Evolutionary conservation across 2,329 filamentous ascomycete species (phyloP).

Genomic region (Xylaria sp.): DNA sequence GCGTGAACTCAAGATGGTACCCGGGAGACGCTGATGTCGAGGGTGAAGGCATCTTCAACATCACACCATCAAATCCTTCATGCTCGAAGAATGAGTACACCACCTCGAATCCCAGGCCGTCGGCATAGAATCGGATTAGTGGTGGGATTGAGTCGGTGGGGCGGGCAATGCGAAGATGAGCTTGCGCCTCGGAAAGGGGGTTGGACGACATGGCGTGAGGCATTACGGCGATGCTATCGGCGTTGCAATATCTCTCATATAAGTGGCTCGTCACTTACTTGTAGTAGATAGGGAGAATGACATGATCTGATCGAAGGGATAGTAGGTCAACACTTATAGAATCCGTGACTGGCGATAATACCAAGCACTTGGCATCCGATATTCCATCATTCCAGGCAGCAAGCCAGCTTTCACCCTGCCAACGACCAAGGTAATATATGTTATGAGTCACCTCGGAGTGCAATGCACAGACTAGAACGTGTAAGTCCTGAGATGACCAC

Average conservation of each 20-base stretch:
- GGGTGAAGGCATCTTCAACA: slow-evolving; percentile 5
- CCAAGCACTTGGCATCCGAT: too few species aligned
- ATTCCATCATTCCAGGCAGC: too few species aligned
- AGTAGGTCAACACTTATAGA: too few species aligned
- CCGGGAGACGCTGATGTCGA: slow-evolving; percentile 1
- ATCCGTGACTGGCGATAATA: not conserved
- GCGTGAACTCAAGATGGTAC: slow-evolving; percentile 20
- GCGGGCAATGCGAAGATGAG: slow-evolving; percentile 16
- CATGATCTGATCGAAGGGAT: too few species aligned
- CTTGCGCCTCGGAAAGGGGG: slow-evolving; percentile 10
- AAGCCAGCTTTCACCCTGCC: too few species aligned
- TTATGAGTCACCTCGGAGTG: too few species aligned
- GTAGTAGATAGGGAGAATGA: too few species aligned
- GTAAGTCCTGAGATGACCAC: too few species aligned
- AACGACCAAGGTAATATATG: too few species aligned
- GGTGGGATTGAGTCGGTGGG: slow-evolving; percentile 16
- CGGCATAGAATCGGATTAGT: slow-evolving; percentile 17
- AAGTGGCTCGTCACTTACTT: too few species aligned
- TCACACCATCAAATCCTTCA: slow-evolving; percentile 16
- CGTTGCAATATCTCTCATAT: not conserved
- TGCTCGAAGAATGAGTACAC: slow-evolving; percentile 8
- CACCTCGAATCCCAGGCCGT: slow-evolving; percentile 15
- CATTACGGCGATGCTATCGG: not conserved
- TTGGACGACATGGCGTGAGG: not conserved
- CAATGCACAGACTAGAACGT: too few species aligned